These are phyloP conservation scores for Amanita thiersii DNA, from an alignment of 768 basidiomycete species.

Conservation along the genomic window DNA sequence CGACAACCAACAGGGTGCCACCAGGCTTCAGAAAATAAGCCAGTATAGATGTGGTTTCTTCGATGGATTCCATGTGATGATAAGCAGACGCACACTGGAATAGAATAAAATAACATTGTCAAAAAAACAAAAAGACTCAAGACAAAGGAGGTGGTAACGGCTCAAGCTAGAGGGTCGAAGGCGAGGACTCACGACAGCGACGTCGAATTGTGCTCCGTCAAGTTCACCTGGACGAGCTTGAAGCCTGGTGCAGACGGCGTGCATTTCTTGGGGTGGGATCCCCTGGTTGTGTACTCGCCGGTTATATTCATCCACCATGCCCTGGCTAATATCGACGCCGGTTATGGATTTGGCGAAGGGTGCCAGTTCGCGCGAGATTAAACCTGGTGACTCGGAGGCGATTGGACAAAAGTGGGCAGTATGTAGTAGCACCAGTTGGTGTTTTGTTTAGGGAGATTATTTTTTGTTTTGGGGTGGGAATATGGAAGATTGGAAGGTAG, in stretches of 20 bases:
- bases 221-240: conserved; percentile 40
- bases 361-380: conserved; percentile 53
- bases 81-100: conserved; percentile 54
- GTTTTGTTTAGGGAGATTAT: no score
- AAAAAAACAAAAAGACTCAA: conserved; percentile 5
- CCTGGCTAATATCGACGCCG: conserved; percentile 72
- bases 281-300: conserved; percentile 49
- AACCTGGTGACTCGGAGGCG: conserved; percentile 29
- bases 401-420: neutral
- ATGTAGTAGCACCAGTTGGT: no score
- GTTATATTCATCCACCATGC: conserved; percentile 63
- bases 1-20: conserved; percentile 47
- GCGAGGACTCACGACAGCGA: conserved; percentile 48
- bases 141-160: no score
- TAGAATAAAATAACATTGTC: neutral
- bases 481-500: no score
- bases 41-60: conserved; percentile 38
- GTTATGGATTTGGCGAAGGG: conserved; percentile 54
- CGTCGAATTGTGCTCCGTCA: conserved; percentile 52
- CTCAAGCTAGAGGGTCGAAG: neutral
- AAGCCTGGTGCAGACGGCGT: conserved; percentile 45
- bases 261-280: conserved; percentile 57
- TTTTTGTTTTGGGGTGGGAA: no score
- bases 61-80: conserved; percentile 51
- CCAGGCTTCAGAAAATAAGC: conserved; percentile 44